phyloP scores from a whole-genome alignment of 495 filamentous ascomycete genomes.

The Talaromyces stipitatus region DNA sequence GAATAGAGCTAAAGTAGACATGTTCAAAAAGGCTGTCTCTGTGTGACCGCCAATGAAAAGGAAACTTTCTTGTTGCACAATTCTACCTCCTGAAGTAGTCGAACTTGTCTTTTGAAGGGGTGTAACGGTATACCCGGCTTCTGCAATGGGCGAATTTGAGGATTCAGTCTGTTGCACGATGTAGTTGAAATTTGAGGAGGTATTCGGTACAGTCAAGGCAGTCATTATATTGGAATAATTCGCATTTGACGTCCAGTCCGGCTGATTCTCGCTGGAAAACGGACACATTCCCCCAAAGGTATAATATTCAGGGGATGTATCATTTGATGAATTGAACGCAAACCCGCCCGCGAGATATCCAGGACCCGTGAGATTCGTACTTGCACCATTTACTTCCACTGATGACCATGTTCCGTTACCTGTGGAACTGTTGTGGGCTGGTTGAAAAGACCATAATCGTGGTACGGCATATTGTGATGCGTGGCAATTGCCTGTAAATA shows the following conservation, averaged over 20 bases:
- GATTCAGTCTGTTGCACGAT: slow-evolving; percentile 31
- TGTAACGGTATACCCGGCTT: slow-evolving; percentile 83
- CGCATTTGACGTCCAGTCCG: slow-evolving; percentile 52
- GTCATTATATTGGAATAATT: slow-evolving; percentile 75
- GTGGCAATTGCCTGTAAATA: slow-evolving; percentile 63
- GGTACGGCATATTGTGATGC: slow-evolving; percentile 27
- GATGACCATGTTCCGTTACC: slow-evolving; percentile 53
- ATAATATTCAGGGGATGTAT: slow-evolving; percentile 48
- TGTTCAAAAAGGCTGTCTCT: slow-evolving; percentile 76
- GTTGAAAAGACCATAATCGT: slow-evolving; percentile 49
- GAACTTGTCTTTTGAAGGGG: slow-evolving; percentile 57
- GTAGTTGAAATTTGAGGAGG: slow-evolving; percentile 20
- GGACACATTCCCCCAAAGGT: slow-evolving; percentile 90
- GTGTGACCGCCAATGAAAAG: slow-evolving; percentile 86
- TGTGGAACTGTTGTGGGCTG: slow-evolving; percentile 23
- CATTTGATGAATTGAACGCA: slow-evolving; percentile 54
- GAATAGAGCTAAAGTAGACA: slow-evolving; percentile 84
- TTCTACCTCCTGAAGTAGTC: slow-evolving; percentile 36
- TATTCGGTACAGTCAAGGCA: slow-evolving; percentile 28
- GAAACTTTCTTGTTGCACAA: slow-evolving; percentile 64
- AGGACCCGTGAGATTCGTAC: slow-evolving; percentile 36
- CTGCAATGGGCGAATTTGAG: slow-evolving; percentile 59
- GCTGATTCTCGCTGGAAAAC: slow-evolving; percentile 27
- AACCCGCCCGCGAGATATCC: slow-evolving; percentile 57
- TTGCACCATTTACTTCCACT: slow-evolving; percentile 14